Conservation (phyloP, 176 grass and related monocot species). For the Puya raimondii region DNA sequence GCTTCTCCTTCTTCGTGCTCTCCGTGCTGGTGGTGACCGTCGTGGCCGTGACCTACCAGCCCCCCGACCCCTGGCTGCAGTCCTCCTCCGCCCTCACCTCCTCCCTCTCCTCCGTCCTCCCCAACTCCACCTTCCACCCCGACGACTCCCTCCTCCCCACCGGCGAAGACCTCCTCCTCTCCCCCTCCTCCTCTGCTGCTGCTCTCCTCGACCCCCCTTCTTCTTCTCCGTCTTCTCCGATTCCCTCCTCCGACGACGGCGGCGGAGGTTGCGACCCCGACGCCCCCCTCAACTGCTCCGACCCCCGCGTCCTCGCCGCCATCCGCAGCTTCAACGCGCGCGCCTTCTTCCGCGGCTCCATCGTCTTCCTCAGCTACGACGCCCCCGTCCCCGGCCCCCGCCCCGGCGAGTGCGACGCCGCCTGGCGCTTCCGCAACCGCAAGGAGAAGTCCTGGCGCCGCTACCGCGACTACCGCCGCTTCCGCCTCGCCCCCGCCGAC, state of each 20-base stretch:
- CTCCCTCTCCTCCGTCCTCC: conserved; percentile 50
- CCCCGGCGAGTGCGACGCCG: conserved; percentile 53
- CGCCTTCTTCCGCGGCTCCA: conserved; percentile 53
- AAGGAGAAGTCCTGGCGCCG: conserved; percentile 83
- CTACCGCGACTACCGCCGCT: conserved; percentile 81
- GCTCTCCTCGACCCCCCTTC: conserved; percentile 3
- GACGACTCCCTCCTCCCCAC: conserved; percentile 90
- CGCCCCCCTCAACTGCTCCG: conserved; percentile 64
- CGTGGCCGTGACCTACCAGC: conserved; percentile 93
- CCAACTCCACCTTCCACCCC: conserved; percentile 57
- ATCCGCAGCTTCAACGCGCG: conserved; percentile 71
- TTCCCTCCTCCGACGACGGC: neutral
- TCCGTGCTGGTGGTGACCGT: conserved; percentile 80
- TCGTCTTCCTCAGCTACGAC: conserved; percentile 82
- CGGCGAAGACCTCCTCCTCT: conserved; percentile 69
- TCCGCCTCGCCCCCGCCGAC: conserved; percentile 39
- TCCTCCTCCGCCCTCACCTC: conserved; percentile 78
- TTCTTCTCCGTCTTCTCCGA: neutral
- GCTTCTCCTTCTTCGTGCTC: conserved; percentile 87
- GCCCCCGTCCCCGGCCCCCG: conserved; percentile 39
- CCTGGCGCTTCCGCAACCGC: conserved; percentile 82
- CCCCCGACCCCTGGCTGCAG: conserved; percentile 85
- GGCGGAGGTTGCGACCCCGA: conserved; percentile 35
- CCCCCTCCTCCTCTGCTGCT: conserved; percentile 10
- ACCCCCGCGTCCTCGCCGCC: conserved; percentile 60